Evolutionary conservation across 805 yeast species (phyloP).

Genomic region (Starmerella kuoi): DNA sequence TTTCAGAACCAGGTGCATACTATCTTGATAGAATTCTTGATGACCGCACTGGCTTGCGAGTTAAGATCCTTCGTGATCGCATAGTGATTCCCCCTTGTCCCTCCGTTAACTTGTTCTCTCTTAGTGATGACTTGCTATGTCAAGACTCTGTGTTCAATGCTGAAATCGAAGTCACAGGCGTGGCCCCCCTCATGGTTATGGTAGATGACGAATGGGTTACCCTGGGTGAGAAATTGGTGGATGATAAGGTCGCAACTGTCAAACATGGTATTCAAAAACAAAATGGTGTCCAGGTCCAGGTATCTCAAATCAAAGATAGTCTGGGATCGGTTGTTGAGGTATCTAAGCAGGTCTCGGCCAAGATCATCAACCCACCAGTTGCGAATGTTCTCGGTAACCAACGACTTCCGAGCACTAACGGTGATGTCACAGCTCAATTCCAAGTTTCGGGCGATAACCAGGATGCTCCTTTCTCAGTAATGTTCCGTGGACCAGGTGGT

Average conservation of each 20-base stretch:
- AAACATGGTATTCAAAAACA: not conserved
- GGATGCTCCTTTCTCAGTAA: conserved; percentile 41
- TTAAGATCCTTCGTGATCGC: conserved; percentile 32
- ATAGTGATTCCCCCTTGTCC: conserved; percentile 71
- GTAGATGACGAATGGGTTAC: conserved; percentile 12
- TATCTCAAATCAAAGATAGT: conserved; percentile 1
- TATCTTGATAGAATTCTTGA: conserved; percentile 58
- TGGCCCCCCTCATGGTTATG: conserved; percentile 58
- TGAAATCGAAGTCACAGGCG: conserved; percentile 51
- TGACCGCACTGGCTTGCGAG: conserved; percentile 41
- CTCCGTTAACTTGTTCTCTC: conserved; percentile 39
- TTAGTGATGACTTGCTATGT: conserved; percentile 36
- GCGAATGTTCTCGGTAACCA: not conserved
- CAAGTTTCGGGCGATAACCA: conserved; percentile 13
- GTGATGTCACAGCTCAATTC: conserved; percentile 6
- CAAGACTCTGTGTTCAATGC: conserved; percentile 45
- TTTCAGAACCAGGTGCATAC: conserved; percentile 65
- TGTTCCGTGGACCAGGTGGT: conserved; percentile 13
- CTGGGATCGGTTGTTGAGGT: conserved; percentile 5
- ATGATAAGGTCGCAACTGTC: conserved; percentile 6
- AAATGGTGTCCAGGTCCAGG: not conserved
- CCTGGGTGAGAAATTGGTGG: conserved; percentile 6
- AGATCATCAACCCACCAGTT: not conserved
- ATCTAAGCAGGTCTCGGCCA: not conserved
- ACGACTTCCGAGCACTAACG: conserved; percentile 4